Percentiles rank a stretch among this genome's conserved stretches.
Evolutionary conservation across 768 basidiomycete species (phyloP).

Genomic region (Mycena rosella): DNA sequence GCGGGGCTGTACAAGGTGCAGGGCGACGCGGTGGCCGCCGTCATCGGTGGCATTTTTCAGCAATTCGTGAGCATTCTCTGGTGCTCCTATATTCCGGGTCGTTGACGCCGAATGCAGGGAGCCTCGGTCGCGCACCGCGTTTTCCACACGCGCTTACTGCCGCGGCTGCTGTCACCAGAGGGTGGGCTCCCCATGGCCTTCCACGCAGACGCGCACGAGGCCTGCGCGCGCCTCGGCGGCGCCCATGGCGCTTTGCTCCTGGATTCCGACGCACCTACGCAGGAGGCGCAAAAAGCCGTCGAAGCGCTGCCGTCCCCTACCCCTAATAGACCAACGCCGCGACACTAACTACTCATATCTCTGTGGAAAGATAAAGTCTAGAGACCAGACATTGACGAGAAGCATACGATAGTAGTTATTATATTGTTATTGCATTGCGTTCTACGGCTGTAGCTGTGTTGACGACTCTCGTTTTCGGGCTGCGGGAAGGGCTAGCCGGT

Average conservation of each 20-base stretch:
- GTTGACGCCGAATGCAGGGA: constrained; percentile 50
- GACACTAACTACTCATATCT: constrained; percentile 6
- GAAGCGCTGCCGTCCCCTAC: constrained; percentile 18
- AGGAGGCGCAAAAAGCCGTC: constrained; percentile 16
- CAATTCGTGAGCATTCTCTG: constrained; percentile 73
- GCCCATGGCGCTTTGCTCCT: constrained; percentile 49
- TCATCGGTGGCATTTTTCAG: constrained; percentile 82
- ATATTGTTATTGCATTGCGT: constrained; percentile 16
- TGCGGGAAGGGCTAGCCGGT: too few species aligned
- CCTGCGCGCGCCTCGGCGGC: constrained; percentile 66
- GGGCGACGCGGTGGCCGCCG: constrained; percentile 81
- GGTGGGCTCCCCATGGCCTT: constrained; percentile 62
- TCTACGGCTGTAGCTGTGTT: neutral
- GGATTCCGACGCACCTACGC: constrained; percentile 13
- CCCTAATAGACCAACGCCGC: constrained; percentile 20
- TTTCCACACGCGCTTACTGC: constrained; percentile 65
- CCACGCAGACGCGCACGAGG: constrained; percentile 59
- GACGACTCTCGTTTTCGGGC: too few species aligned
- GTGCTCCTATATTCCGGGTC: neutral
- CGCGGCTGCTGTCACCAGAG: constrained; percentile 49
- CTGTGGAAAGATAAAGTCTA: constrained; percentile 27
- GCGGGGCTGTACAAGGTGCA: constrained; percentile 84
- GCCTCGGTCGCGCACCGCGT: constrained; percentile 61
- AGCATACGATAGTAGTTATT: constrained; percentile 18
- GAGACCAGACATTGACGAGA: constrained; percentile 6